Evolutionary conservation across 176 grass and related monocot genomes (phyloP), one percentile per base, ranked within the genome.

Genomic region (Phragmites australis): DNA sequence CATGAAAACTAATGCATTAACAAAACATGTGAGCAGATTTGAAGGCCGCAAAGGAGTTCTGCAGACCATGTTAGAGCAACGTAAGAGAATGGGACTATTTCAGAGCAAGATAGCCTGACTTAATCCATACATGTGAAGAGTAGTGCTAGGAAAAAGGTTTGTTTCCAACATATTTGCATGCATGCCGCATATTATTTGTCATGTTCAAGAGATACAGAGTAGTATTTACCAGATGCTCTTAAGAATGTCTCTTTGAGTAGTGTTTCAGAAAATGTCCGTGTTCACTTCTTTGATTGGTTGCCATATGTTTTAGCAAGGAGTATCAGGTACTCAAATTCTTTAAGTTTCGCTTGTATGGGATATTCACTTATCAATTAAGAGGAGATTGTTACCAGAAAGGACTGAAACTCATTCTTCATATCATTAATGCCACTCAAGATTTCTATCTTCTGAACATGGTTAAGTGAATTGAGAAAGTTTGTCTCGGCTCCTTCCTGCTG

Each of bases 371-470:
- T 34, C 14, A 48, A 62, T 52, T 46, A 65, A 87, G 83, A 56
- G 70, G 12, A 83, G 72, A 67, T 12, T 52, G 4, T 85, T 95
- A 99, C 96, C 96, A 99, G 10, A 77, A 99, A 99, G 66, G 92
- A 91, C 46, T 81, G 92, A 25, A 99, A 70, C 64, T 95, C 96
- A 85, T 89, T 83, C 82, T 99, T 93, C 84, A 99, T 91, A 72
- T 95, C 96, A 86, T 81, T 88, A 61, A 99, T 95, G 40, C 88
- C 96, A 86, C 88, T 91, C 66, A 95, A 61, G 60, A 99, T 86
- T 82, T 99, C 96, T 14, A 99, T 99, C 79, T 99, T 95, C 86
- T 99, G 93, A 69, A 99, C 79, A 91, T 99, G 96, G 64, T 88
- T 25, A 17, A 99, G 85, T 39, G 87, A 95, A 72, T 90, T 95